Conservation (phyloP, 139 green algal species). For the Limnomonas spitsbergensis region DNA sequence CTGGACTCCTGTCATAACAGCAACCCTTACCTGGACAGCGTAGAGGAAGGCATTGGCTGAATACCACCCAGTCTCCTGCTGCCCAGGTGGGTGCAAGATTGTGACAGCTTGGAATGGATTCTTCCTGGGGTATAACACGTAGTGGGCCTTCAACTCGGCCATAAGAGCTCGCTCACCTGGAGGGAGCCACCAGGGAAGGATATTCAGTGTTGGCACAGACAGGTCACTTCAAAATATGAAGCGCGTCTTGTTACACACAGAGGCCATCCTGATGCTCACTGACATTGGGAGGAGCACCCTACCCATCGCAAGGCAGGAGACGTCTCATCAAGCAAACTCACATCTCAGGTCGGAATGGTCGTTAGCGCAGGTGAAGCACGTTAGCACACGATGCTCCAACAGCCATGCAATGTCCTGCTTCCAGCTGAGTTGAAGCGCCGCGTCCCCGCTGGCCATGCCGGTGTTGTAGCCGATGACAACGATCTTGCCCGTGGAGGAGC, state of each 20-base stretch:
- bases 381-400: background rate
- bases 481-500: background rate
- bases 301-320: no score
- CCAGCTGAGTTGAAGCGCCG: conserved; percentile 10
- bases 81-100: conserved; percentile 18
- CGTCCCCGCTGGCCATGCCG: conserved; percentile 24
- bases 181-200: background rate
- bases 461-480: conserved; percentile 22
- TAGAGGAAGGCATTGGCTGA: conserved; percentile 23
- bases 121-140: conserved; percentile 18
- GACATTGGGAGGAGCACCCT: no score
- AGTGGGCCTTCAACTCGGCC: conserved; percentile 1
- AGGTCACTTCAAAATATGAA: no score
- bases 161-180: conserved; percentile 13
- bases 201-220: no score
- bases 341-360: conserved; percentile 27
- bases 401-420: conserved; percentile 1
- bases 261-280: no score
- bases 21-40: background rate
- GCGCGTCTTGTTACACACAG: no score
- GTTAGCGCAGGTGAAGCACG: conserved; percentile 25
- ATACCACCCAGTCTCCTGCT: conserved; percentile 9
- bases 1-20: no score
- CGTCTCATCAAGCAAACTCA: no score
- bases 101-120: conserved; percentile 22